phyloP scores from a whole-genome alignment of 768 basidiomycete genomes.

The Collybia sp. region DNA sequence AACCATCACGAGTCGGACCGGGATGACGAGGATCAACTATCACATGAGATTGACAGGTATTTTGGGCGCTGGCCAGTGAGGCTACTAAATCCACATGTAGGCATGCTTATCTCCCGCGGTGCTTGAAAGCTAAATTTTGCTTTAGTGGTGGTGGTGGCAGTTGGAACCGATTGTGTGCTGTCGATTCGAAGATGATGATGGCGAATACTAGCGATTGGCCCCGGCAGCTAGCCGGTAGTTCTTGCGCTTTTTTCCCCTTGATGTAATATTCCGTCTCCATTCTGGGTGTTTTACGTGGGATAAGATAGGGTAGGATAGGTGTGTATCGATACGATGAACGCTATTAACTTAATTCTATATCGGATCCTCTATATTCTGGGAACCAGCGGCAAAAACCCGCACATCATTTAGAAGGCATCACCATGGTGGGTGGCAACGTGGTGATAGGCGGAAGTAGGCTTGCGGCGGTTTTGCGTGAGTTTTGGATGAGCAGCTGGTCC shows the following conservation, averaged over 20 bases:
- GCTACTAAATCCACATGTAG: slow-evolving; percentile 64
- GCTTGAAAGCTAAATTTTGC: background rate
- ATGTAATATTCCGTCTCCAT: slow-evolving; percentile 1
- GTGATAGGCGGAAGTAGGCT: slow-evolving; percentile 78
- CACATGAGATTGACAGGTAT: slow-evolving; percentile 45
- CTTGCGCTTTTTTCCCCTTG: background rate
- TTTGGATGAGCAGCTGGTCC: slow-evolving; percentile 90
- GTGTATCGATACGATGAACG: too few relatives aligned
- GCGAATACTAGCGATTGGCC: slow-evolving; percentile 21
- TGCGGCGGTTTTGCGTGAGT: slow-evolving; percentile 71
- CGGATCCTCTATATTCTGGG: slow-evolving; percentile 7
- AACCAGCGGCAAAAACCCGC: slow-evolving; percentile 1
- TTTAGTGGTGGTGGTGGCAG: slow-evolving; percentile 86
- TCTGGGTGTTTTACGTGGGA: background rate
- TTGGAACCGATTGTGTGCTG: slow-evolving; percentile 62
- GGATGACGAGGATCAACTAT: slow-evolving; percentile 28
- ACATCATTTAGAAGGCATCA: slow-evolving; percentile 45
- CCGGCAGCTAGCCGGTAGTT: too few relatives aligned
- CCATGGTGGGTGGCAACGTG: slow-evolving; percentile 92
- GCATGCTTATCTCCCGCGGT: slow-evolving; percentile 16
- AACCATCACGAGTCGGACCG: slow-evolving; percentile 16
- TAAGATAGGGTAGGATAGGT: too few relatives aligned
- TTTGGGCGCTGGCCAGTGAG: slow-evolving; percentile 71
- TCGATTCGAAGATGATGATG: slow-evolving; percentile 53
- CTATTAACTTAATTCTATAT: background rate